Evolutionary conservation across 805 yeast genomes (phyloP), one percentile per base, ranked within the genome.

Genomic region (Cyberlindnera samutprakarnensis): DNA sequence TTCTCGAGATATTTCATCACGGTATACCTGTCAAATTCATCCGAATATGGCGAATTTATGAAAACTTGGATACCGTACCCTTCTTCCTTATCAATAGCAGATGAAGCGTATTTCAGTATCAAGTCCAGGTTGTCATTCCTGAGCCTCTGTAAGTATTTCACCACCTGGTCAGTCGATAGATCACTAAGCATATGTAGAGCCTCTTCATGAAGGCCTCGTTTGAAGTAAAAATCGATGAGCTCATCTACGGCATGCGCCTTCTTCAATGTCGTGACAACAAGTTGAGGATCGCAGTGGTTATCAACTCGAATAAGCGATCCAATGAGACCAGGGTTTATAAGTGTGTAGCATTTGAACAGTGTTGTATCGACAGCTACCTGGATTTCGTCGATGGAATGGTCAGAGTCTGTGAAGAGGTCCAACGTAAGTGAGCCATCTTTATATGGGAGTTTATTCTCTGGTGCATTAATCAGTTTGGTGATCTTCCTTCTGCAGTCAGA

Each of bases 271-370:
- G 57, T 53, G 30, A 72, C 71, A 2, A 85, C 94, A 3, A 72
- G 64, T 2, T 63, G 60, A 5, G 78, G 67, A 44, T 79, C 78
- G 59, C 96, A 86, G 43, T 66, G 62, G 53, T 88, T 92, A 18
- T 73, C 70, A 2, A 86, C 67, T 30, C 97, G 64, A 5, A 90
- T 64, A 14, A 90, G 69, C 0, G 97, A 92, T 0, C 90, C 95
- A 11, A 90, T 69, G 51, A 90, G 64, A 39, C 79, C 69, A 0
- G 84, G 82, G 33, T 74, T 73, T 19, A 73, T 72, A n/a, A 74
- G 51, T 36, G 75, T 62, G 50, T 92, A 90, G 38, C 92, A 73
- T 31, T 73, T 64, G 46, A 90, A 85, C 14, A 92, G 62, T 1
- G 85, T 67, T 0, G 95, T 81, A 49, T 90, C 98, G 2, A 92